These are phyloP conservation scores for Fusarium globosum DNA, from an alignment of 2,329 filamentous ascomycete genomes.

Conservation along the genomic window DNA sequence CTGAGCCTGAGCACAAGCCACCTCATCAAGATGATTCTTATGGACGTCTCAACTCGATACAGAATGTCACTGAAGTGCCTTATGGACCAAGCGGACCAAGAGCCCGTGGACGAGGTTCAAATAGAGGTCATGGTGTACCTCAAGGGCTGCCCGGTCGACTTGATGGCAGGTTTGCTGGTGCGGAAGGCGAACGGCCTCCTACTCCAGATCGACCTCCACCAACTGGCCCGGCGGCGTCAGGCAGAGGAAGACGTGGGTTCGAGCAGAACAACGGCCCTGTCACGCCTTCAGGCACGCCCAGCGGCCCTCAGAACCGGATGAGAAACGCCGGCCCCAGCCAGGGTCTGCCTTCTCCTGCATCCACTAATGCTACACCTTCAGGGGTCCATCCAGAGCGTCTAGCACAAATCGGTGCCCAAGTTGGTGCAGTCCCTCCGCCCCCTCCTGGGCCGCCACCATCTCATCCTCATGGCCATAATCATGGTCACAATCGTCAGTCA, in stretches of 20 bases:
- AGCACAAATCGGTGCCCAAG: constrained; percentile 55
- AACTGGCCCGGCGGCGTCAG: constrained; percentile 64
- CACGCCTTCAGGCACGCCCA: constrained; percentile 45
- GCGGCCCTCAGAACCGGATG: constrained; percentile 55
- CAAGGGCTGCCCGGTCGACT: constrained; percentile 54
- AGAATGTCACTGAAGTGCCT: constrained; percentile 60
- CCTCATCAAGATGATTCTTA: constrained; percentile 71
- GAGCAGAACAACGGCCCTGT: constrained; percentile 50
- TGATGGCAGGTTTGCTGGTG: constrained; percentile 56
- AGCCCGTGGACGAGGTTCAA: constrained; percentile 59
- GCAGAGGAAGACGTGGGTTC: constrained; percentile 59
- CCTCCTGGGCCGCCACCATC: constrained; percentile 47
- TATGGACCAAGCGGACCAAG: constrained; percentile 70
- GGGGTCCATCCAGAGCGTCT: constrained; percentile 64
- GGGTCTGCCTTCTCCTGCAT: constrained; percentile 40
- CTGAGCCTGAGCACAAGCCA: constrained; percentile 63
- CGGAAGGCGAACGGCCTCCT: constrained; percentile 55
- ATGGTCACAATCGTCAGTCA: constrained; percentile 47
- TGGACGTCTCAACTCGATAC: constrained; percentile 68
- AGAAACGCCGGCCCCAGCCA: constrained; percentile 50
- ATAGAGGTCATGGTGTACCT: constrained; percentile 51
- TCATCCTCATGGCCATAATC: constrained; percentile 31
- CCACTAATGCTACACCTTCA: constrained; percentile 42
- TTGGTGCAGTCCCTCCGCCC: constrained; percentile 46
- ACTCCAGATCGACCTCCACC: constrained; percentile 64